Base-by-base conservation (phyloP, 2,329 filamentous ascomycete genomes). In the Aspergillus piperis region DNA sequence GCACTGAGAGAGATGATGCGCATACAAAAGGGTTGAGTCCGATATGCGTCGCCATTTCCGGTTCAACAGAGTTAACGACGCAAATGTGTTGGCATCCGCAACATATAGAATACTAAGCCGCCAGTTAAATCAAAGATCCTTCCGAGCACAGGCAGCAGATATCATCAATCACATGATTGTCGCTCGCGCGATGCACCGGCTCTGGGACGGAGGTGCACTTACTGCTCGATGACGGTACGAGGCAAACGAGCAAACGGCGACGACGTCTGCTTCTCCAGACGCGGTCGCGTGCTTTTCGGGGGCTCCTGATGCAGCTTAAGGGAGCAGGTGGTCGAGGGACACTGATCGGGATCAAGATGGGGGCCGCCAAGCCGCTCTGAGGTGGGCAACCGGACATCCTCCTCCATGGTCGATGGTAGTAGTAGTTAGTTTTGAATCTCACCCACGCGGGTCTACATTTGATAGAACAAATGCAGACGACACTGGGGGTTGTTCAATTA, bases 71-170 rank as follows among this genome's bases (percentile, higher is more conserved):
- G 76, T 64, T 51, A 82, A 66, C 23, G 80, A 82, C 15, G 80
- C 79, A 67, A 82, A 82, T 21, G 71, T 73, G 64, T 80, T 79
- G 49, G 79, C 73, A 67, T 82, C 80, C 36, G 74, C 79, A 30
- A 70, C 66, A 69, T 79, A 80, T 51, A 82, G 72, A 62, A 82
- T 81, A 62, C 80, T 82, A 66, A 54, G 54, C 27, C 49, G 50
- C 54, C 53, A 21, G 66, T 72, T 65, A 71, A 69, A 65, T 41
- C 32, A 36, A 48, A 47, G 25, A 54, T 44, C 39, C 32, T n/a
- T 23, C 42, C 38, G 42, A 32, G 49, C 19, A 58, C 47, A 41
- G 41, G 42, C 15, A 15, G 57, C 39, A 39, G 55, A 38, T 42
- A 32, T 39, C 30, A 54, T 55, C 23, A 23, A 44, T 17, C 47